phyloP scores from a whole-genome alignment of 2,329 filamentous ascomycete genomes.

The Fusarium sp. region DNA sequence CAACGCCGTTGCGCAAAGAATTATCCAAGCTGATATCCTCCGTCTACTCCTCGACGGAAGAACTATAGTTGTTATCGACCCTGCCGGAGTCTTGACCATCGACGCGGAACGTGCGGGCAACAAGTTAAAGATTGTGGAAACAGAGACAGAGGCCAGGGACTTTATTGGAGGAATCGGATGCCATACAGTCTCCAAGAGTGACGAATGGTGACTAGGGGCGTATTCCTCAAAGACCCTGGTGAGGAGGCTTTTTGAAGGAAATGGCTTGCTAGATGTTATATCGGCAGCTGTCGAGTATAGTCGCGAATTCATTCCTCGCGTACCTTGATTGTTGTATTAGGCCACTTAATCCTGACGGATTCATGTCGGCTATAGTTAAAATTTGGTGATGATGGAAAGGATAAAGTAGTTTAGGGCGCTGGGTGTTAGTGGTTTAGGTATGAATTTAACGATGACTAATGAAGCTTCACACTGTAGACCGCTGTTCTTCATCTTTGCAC shows the following conservation, averaged over 20 bases:
- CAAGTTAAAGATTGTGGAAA: slow-evolving; percentile 39
- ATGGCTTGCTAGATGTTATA: slow-evolving; percentile 6
- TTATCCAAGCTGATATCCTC: slow-evolving; percentile 48
- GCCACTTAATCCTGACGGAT: neutral
- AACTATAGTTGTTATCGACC: slow-evolving; percentile 51
- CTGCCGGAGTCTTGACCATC: slow-evolving; percentile 43
- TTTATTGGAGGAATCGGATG: slow-evolving; percentile 50
- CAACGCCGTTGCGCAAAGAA: slow-evolving; percentile 47
- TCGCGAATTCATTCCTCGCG: neutral
- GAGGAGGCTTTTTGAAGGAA: slow-evolving; percentile 8
- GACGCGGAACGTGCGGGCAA: slow-evolving; percentile 20
- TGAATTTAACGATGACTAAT: slow-evolving; percentile 5
- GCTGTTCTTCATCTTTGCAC: no score
- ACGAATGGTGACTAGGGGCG: slow-evolving; percentile 38
- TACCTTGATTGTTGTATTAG: neutral
- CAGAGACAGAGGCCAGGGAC: slow-evolving; percentile 46
- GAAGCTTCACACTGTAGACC: neutral
- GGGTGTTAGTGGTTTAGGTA: neutral
- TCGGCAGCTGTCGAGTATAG: neutral
- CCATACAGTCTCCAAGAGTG: slow-evolving; percentile 43
- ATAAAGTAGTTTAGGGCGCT: neutral
- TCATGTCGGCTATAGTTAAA: neutral
- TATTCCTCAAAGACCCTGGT: slow-evolving; percentile 11
- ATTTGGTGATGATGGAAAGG: neutral
- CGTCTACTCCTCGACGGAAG: slow-evolving; percentile 44